phyloP scores from a whole-genome alignment of 2,329 filamentous ascomycete species.

The Colletotrichum somersetense region DNA sequence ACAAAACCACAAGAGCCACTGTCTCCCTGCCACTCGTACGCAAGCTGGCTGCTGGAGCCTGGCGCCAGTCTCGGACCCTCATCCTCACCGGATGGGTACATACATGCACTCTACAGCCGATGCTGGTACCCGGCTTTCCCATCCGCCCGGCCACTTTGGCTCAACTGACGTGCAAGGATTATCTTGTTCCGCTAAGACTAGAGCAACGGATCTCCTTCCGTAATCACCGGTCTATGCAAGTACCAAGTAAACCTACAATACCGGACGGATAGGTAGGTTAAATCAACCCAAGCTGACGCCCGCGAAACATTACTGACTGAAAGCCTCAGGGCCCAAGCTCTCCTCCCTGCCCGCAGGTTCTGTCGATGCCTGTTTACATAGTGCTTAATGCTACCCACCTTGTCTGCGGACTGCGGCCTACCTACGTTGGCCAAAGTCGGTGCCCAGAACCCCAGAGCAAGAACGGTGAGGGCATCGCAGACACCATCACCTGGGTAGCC shows the following conservation, averaged over 20 bases:
- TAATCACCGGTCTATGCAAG: slow-evolving; percentile 31
- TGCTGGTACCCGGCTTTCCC: slow-evolving; percentile 30
- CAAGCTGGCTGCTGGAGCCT: slow-evolving; percentile 1
- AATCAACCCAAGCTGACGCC: slow-evolving; percentile 24
- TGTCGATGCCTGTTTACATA: background rate
- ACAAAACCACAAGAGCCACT: background rate
- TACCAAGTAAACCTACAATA: background rate
- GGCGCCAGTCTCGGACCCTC: slow-evolving; percentile 3
- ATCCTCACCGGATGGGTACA: slow-evolving; percentile 38
- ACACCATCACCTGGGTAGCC: background rate
- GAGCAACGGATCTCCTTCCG: slow-evolving; percentile 33
- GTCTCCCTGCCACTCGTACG: background rate
- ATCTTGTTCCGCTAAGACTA: slow-evolving; percentile 28
- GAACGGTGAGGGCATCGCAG: background rate
- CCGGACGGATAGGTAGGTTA: slow-evolving; percentile 24
- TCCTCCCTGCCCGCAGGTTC: background rate
- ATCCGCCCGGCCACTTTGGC: slow-evolving; percentile 26
- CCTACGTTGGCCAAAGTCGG: background rate
- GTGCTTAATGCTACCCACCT: background rate
- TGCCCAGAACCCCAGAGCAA: background rate
- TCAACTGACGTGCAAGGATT: slow-evolving; percentile 40
- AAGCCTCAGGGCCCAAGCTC: slow-evolving; percentile 7
- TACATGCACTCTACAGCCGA: slow-evolving; percentile 36
- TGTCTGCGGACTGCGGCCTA: background rate
- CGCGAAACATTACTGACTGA: slow-evolving; percentile 7